Conservation (phyloP, 2,329 filamentous ascomycete genomes). For the Penicillium brevicompactum region DNA sequence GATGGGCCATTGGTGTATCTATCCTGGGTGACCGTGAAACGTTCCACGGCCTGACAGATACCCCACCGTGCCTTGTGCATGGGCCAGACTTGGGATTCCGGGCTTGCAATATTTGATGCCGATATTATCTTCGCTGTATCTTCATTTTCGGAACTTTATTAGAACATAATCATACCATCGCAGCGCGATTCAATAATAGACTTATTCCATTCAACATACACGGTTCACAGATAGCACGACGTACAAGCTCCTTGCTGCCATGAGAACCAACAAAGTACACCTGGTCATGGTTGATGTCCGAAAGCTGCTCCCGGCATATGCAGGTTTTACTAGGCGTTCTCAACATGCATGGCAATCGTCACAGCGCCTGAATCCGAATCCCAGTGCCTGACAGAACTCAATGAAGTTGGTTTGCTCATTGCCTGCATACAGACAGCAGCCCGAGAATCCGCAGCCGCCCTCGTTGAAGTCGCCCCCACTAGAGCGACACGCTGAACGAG, state of each 20-base stretch:
- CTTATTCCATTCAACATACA: background rate
- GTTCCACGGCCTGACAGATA: slow-evolving; percentile 22
- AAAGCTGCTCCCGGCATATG: background rate
- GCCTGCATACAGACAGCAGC: slow-evolving; percentile 12
- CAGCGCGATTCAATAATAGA: background rate
- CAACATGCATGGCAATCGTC: slow-evolving; percentile 10
- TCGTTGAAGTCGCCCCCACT: slow-evolving; percentile 3
- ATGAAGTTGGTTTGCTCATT: slow-evolving; percentile 5
- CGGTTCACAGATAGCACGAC: background rate
- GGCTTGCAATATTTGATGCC: slow-evolving; percentile 17
- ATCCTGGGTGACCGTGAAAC: slow-evolving; percentile 6
- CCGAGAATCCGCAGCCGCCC: slow-evolving; percentile 3
- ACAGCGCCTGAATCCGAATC: slow-evolving; percentile 8
- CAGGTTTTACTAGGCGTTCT: background rate
- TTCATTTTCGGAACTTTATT: slow-evolving; percentile 6
- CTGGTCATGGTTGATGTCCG: background rate
- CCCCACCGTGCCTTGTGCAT: slow-evolving; percentile 20
- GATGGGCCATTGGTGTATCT: slow-evolving; percentile 15
- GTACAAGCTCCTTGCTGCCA: background rate
- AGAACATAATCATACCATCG: slow-evolving; percentile 17
- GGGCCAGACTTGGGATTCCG: slow-evolving; percentile 7
- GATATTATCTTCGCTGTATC: slow-evolving; percentile 19
- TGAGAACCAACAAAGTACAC: background rate
- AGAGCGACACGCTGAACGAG: background rate
- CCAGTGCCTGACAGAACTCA: slow-evolving; percentile 2